phyloP scores from a whole-genome alignment of 345 rosid species.

The Euphorbia lathyris region DNA sequence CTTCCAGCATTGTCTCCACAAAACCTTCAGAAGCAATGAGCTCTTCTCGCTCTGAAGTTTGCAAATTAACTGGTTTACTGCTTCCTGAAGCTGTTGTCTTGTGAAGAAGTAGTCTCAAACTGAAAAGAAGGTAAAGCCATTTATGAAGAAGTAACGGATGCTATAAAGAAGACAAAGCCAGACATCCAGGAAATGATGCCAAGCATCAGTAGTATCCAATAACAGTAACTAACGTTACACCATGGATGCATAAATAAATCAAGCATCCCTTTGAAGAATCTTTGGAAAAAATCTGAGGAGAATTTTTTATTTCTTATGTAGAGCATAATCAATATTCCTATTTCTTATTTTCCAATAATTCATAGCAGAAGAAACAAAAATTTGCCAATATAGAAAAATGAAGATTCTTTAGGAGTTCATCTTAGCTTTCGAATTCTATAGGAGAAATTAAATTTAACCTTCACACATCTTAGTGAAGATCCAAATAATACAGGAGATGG shows the following conservation, averaged over 20 bases:
- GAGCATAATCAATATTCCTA: not conserved
- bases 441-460: not conserved
- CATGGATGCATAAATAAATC: not conserved
- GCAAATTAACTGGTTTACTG: constrained; percentile 43
- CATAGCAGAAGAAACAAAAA: not conserved
- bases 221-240: not conserved
- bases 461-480: not conserved
- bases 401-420: not conserved
- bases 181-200: constrained; percentile 5
- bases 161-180: constrained; percentile 12
- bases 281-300: not conserved
- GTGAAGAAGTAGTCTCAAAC: constrained; percentile 87
- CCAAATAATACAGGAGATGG: not conserved
- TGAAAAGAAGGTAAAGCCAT: constrained; percentile 36
- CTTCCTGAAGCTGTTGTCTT: constrained; percentile 44
- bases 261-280: not conserved
- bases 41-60: constrained; percentile 52
- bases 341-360: not conserved
- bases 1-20: constrained; percentile 71
- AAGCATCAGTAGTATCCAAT: not conserved
- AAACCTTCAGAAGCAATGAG: constrained; percentile 52
- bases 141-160: not conserved
- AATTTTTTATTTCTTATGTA: not conserved
- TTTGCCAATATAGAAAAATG: not conserved
- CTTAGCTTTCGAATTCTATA: not conserved